Evolutionary conservation across 805 yeast species (phyloP).

Genomic region (Saturnispora gosingensis): DNA sequence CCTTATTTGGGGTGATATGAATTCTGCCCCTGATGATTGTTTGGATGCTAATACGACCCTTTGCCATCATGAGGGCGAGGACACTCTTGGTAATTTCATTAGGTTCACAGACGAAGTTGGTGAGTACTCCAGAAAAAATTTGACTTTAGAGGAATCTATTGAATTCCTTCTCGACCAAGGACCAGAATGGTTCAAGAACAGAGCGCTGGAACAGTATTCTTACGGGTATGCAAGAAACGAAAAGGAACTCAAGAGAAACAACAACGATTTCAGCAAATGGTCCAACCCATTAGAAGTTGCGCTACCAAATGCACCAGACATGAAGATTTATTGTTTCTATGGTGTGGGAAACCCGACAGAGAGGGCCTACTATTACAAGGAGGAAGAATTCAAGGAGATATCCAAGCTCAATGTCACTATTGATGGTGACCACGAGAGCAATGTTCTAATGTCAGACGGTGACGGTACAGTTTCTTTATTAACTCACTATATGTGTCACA

Average conservation of each 20-base stretch:
- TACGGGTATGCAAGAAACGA: slow-evolving; percentile 60
- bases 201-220: slow-evolving; percentile 66
- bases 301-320: slow-evolving; percentile 86
- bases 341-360: slow-evolving; percentile 98
- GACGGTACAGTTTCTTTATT: slow-evolving; percentile 90
- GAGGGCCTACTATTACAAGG: slow-evolving; percentile 79
- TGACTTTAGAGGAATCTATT: slow-evolving; percentile 60
- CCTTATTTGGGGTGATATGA: slow-evolving; percentile 72
- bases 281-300: slow-evolving; percentile 89
- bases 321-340: slow-evolving; percentile 82
- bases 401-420: slow-evolving; percentile 61
- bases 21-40: slow-evolving; percentile 63
- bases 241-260: slow-evolving; percentile 53
- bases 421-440: slow-evolving; percentile 49
- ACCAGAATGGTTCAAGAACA: slow-evolving; percentile 65
- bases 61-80: slow-evolving; percentile 12
- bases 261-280: slow-evolving; percentile 76
- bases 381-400: slow-evolving; percentile 44
- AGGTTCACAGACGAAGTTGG: slow-evolving; percentile 45
- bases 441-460: slow-evolving; percentile 83
- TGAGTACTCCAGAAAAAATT: slow-evolving; percentile 36
- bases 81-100: slow-evolving; percentile 66
- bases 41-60: slow-evolving; percentile 7
- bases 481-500: slow-evolving; percentile 85
- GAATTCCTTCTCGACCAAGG: slow-evolving; percentile 54